phyloP scores from a whole-genome alignment of 1,284 basidiomycete genomes.

The Trametes pubescens region DNA sequence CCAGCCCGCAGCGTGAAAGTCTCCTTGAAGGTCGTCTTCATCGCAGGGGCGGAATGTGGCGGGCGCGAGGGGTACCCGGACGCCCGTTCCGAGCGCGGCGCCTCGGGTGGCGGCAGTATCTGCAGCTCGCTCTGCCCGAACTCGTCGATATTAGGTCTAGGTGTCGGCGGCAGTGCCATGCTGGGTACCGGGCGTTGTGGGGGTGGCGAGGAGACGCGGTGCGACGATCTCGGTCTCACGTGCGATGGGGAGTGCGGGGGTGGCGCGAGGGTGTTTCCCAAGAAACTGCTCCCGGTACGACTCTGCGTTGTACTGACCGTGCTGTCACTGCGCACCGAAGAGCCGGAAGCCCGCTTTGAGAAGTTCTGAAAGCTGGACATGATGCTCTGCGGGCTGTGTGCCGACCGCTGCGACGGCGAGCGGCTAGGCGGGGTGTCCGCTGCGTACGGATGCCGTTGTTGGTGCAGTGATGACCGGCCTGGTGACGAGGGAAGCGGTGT shows the following conservation, averaged over 20 bases:
- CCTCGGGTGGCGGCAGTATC: constrained; percentile 37
- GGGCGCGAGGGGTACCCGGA: constrained; percentile 29
- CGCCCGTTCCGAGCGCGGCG: constrained; percentile 36
- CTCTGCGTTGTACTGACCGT: constrained; percentile 56
- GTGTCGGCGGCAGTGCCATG: constrained; percentile 73
- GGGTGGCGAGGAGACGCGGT: constrained; percentile 67
- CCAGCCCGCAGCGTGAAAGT: constrained; percentile 60
- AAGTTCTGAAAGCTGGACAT: constrained; percentile 52
- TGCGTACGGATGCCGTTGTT: constrained; percentile 44
- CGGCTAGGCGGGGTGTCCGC: constrained; percentile 50
- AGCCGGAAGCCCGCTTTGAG: constrained; percentile 67
- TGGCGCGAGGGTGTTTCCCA: constrained; percentile 25
- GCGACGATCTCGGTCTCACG: constrained; percentile 46
- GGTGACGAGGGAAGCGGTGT: constrained; percentile 24
- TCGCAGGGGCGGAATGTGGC: constrained; percentile 36
- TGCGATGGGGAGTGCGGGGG: constrained; percentile 22
- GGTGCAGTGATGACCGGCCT: constrained; percentile 28
- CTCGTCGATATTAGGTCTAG: constrained; percentile 41
- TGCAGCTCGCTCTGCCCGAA: constrained; percentile 28
- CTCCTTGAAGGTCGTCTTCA: constrained; percentile 59
- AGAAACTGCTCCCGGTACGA: constrained; percentile 34
- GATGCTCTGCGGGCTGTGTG: constrained; percentile 54
- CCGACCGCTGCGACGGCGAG: constrained; percentile 53
- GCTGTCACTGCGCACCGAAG: constrained; percentile 59
- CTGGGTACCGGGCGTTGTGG: constrained; percentile 74